Base-by-base conservation (phyloP, 1,139 yeast genomes). In the Yamadazyma oceani region DNA sequence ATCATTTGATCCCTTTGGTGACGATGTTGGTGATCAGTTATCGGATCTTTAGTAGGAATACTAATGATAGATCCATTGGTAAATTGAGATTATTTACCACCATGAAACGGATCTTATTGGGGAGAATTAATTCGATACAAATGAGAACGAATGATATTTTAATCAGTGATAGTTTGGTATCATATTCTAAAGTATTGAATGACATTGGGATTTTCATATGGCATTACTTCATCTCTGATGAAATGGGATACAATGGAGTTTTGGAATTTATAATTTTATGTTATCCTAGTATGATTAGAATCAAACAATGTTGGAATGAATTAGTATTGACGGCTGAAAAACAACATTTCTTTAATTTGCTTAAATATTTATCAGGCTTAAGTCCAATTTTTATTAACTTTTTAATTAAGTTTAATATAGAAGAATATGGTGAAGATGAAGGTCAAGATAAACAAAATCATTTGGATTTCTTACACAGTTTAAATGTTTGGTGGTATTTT, bases 241-340 rank as follows among this genome's bases (percentile, higher is more conserved):
- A 51, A 23, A 29, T 40, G 16, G 45, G 57, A 17, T 64, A 66
- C 48, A 58, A 60, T 46, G 41, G 46, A 46, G 47, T 52, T 29
- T 48, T 82, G 22, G 86, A 82, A 40, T 70, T 77, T 2, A 43
- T 69, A 10, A 66, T 72, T 27, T 71, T 75, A 49, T 73, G 71
- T 17, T 65, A 80, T 5, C 98, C 98, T 1, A 75, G 80, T 9
- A 50, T 76, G 12, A 78, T 90, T 26, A 74, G 98, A 50, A 70
- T 92, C 27, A 75, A 78, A 33, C 98, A 92, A 62, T 92, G 97
- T 59, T 60, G 82, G 55, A 65, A 65, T 39, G 98, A 92, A 52
- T 88, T 71, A 54, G 49, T 60, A 11, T 55, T 70, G 21, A 73
- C 84, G 3, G 64, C 62, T n/a, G 69, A 78, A 26, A 58, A 40